Evolutionary conservation across 2,329 filamentous ascomycete genomes (phyloP).

Genomic region (Stagonosporopsis rhizophila): DNA sequence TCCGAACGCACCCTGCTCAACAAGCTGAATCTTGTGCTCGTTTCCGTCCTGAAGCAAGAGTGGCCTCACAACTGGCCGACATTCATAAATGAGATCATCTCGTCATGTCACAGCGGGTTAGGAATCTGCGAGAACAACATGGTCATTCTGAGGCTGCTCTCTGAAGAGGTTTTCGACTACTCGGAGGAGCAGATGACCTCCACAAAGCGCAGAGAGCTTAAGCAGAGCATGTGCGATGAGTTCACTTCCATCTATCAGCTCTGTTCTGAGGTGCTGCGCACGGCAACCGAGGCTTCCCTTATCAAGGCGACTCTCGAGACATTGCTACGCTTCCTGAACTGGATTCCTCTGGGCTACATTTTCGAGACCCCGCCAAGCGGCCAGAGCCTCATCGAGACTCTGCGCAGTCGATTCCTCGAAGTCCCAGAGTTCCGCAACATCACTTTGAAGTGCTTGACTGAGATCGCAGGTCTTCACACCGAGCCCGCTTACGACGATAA

Average conservation of each 20-base stretch:
- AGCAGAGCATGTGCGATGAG: conserved; percentile 98
- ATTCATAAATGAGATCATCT: conserved; percentile 99
- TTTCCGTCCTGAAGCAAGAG: conserved; percentile 98
- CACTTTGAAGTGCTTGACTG: conserved; percentile 93
- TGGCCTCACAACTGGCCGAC: conserved; percentile 99
- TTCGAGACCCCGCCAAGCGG: conserved; percentile 81
- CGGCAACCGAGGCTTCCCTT: conserved; percentile 84
- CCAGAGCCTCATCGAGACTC: conserved; percentile 80
- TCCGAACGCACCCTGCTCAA: conserved; percentile 89
- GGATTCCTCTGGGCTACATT: conserved; percentile 98
- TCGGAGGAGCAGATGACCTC: conserved; percentile 99
- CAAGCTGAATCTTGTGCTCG: conserved; percentile 96
- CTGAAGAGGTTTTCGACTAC: conserved; percentile 98
- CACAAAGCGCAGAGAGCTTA: conserved; percentile 91
- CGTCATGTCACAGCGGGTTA: conserved; percentile 91
- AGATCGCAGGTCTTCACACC: conserved; percentile 93
- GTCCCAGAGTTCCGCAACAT: conserved; percentile 96
- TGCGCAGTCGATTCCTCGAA: conserved; percentile 90
- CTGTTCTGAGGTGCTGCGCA: conserved; percentile 92
- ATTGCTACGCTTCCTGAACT: conserved; percentile 94
- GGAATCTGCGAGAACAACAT: conserved; percentile 99
- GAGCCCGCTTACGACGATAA: conserved; percentile 91
- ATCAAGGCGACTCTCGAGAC: conserved; percentile 98
- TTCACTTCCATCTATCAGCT: conserved; percentile 98
- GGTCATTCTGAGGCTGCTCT: conserved; percentile 93